Base-by-base conservation (phyloP, 306 rosid species). In the Medicago truncatula region DNA sequence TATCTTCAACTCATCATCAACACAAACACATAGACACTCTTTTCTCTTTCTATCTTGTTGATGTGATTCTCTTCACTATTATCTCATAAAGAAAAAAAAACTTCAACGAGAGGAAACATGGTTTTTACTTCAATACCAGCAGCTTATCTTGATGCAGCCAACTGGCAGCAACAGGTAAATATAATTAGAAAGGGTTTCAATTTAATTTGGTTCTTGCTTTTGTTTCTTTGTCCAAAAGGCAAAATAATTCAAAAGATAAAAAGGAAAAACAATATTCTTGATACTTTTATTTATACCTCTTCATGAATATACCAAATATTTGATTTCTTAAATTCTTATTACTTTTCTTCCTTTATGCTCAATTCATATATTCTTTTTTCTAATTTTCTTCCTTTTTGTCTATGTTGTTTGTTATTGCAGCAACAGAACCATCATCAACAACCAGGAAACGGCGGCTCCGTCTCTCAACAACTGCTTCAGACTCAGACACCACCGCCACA, bases 81-180 rank as follows among this genome's bases (percentile, higher is more conserved):
- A 8, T 54, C 25, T 46, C 52, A n/a, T 46, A 54, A 86, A 87
- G 88, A 76, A 23, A 23, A 23, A 69, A 83, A 76, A 85, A 63
- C 61, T 13, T 68, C 76, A 28, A 53, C 83, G 82, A 79, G 62
- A 49, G 56, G 61, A 79, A 86, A 79, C 80, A 93, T 93, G 98
- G 91, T 83, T 76, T 93, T 89, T 79, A 82, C 98, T 36, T 89
- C 98, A 76, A 83, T 89, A 63, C 96, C 96, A 83, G 81, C 92
- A 81, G 65, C 77, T 61, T 89, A 89, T 88, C 85, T 89, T 82
- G 98, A 93, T 84, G 92, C 96, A 63, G 70, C 88, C 87, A 89
- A 89, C 84, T 93, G 98, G 98, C 98, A 91, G 28, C 91, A 91
- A 80, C 96, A 92, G 90, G 94, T 86, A 53, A 77, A 20, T 4